Base-by-base conservation (phyloP, 768 basidiomycete species). In the Xanthoconium stramineum region DNA sequence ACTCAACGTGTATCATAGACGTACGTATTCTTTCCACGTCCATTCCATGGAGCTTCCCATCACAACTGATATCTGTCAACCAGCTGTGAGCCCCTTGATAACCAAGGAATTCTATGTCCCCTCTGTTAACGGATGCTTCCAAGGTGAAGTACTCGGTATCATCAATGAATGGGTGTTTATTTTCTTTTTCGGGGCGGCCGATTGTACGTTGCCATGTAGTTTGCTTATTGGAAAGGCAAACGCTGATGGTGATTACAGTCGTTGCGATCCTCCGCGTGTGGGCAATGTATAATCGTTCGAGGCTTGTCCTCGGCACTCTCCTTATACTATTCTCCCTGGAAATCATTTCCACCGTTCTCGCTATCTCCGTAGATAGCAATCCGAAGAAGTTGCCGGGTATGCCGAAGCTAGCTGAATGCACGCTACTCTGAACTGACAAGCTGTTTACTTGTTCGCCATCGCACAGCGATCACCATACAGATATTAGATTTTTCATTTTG, bases 41-140 rank as follows among this genome's bases (percentile, higher is more conserved):
- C n/a, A n/a, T n/a, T n/a, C n/a, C n/a, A n/a, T n/a, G n/a, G n/a
- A n/a, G n/a, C n/a, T n/a, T 42, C 20, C 8, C 10, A 24, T 38
- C 14, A 28, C 10, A 13, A 20, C 24, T 36, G 5, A 46, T 35
- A 42, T 24, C 20, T 36, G 4, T 24, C 6, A 3, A n/a, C 37
- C 4, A 61, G 59, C 2, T 61, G 59, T 54, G 7, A 54, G 53
- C 17, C 33, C 45, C 3, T 17, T 3, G 13, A 32, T 10, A 32
- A 13, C 24, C 28, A 5, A 9, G 28, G 11, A 4, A 11, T 32
- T n/a, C 5, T 30, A 1, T 35, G 19, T 47, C 10, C 24, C 10
- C 3, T 20, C 32, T 36, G 28, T 20, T 56, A 24, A 47, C 10
- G 12, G 3, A 15, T 17, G 14, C 5, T 20, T 44, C 39, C 20